phyloP scores from a whole-genome alignment of 768 basidiomycete species.

The Serpula lacrymans region DNA sequence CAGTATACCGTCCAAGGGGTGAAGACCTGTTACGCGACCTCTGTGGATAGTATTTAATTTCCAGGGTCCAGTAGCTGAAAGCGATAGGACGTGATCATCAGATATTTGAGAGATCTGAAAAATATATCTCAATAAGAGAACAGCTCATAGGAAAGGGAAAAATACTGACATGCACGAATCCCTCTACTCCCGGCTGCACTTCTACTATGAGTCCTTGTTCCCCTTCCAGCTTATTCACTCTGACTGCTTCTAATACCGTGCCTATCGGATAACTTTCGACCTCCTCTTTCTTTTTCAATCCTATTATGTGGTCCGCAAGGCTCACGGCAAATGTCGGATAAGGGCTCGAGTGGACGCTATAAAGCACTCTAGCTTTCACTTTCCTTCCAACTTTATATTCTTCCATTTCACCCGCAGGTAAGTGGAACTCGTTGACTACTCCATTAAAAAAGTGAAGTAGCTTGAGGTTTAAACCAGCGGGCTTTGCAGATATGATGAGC shows the following conservation, averaged over 20 bases:
- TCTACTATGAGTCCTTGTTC: constrained; percentile 82
- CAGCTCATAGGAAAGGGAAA: constrained; percentile 5
- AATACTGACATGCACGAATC: constrained; percentile 82
- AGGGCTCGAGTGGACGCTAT: constrained; percentile 62
- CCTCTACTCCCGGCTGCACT: constrained; percentile 60
- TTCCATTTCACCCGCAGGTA: constrained; percentile 42
- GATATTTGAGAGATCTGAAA: constrained; percentile 88
- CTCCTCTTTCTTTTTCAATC: constrained; percentile 42
- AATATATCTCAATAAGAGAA: constrained; percentile 8
- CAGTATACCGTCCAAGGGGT: constrained; percentile 81
- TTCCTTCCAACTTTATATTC: constrained; percentile 67
- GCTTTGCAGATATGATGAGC: constrained; percentile 71
- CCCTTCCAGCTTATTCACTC: constrained; percentile 67
- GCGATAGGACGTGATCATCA: constrained; percentile 83
- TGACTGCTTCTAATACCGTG: constrained; percentile 64
- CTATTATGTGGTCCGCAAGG: constrained; percentile 66
- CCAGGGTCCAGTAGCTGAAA: constrained; percentile 75
- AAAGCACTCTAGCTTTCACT: constrained; percentile 82
- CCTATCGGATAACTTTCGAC: constrained; percentile 62
- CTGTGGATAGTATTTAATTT: constrained; percentile 74
- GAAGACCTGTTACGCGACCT: constrained; percentile 85
- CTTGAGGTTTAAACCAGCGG: constrained; percentile 81
- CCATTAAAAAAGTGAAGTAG: constrained; percentile 91
- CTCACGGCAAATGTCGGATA: constrained; percentile 86
- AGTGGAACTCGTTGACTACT: constrained; percentile 80